Evolutionary conservation across 108 stramenopile species (phyloP).

Genomic region (Craspedostauros australis): DNA sequence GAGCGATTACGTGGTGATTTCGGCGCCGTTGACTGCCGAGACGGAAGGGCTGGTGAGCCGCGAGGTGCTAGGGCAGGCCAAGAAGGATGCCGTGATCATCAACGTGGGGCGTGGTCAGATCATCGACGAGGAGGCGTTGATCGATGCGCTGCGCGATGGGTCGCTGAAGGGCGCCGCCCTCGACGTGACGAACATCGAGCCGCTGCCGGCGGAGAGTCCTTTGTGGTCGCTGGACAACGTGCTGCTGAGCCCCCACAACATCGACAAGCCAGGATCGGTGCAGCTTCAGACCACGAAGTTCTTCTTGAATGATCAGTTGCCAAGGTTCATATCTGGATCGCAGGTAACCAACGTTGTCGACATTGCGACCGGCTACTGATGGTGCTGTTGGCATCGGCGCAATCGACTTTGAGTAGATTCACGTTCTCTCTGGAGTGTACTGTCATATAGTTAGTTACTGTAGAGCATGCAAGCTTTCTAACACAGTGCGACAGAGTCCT

Average conservation of each 20-base stretch:
- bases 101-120: constrained; percentile 87
- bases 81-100: constrained; percentile 74
- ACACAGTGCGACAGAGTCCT: no score
- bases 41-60: constrained; percentile 58
- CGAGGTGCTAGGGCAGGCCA: constrained; percentile 55
- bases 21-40: constrained; percentile 70
- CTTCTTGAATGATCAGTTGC: no score
- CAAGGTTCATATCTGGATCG: no score
- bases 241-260: constrained; percentile 64
- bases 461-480: no score
- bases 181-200: constrained; percentile 83
- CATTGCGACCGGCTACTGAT: no score
- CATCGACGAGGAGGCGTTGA: constrained; percentile 78
- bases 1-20: constrained; percentile 76
- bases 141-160: constrained; percentile 54
- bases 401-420: no score
- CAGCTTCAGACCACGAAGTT: no score
- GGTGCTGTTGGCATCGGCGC: no score
- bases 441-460: no score
- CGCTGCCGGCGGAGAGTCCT: constrained; percentile 58
- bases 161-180: constrained; percentile 75
- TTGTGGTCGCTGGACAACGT: constrained; percentile 85
- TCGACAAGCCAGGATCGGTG: no score
- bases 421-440: no score
- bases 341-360: no score